Base-by-base conservation (phyloP, 1,139 yeast genomes). In the Yamadazyma mexicana region DNA sequence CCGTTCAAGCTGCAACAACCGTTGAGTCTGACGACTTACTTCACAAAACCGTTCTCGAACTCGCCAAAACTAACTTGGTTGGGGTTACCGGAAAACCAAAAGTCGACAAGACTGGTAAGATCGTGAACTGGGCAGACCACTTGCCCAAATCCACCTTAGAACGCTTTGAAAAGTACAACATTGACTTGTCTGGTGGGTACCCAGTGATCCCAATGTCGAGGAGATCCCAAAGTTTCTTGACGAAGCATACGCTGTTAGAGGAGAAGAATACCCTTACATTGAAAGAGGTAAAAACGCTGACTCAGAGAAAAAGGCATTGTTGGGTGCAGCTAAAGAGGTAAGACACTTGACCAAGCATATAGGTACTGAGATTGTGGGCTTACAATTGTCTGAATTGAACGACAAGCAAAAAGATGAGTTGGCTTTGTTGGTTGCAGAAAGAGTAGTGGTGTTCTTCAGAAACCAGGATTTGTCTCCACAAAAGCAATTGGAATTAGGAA, bases 301-400 rank as follows among this genome's bases (percentile, higher is more conserved):
- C 47, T 76, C 76, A 4, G 79, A 73, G 44, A 75, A 75, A 62
- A 74, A 70, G 53, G 75, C 77, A 4, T 54, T 76, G 34, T 63
- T 76, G 33, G 69, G 73, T n/a, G 79, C 79, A 39, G 81, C 78
- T 17, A 66, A 58, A 40, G 74, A 74, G 49, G 79, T 76, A 14
- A 64, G 50, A 31, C 46, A 76, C 43, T 59, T 75, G 46, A 73
- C 80, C 34, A 71, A 69, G 44, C 68, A 72, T 43, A 59, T 75
- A 43, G 83, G 83, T 43, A 75, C 81, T n/a, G 81, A 77, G 51
- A 65, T 79, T 50, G 71, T 73, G 37, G 81, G 81, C 2, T 55
- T 77, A 39, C 81, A 78, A 55, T 58, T 77, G 40, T 56, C 59
- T 14, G 77, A 75, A 25, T 64, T 78, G 46, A 64, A 54, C 40